Conservation (phyloP, 1,139 yeast species). For the Pichia sp. region DNA sequence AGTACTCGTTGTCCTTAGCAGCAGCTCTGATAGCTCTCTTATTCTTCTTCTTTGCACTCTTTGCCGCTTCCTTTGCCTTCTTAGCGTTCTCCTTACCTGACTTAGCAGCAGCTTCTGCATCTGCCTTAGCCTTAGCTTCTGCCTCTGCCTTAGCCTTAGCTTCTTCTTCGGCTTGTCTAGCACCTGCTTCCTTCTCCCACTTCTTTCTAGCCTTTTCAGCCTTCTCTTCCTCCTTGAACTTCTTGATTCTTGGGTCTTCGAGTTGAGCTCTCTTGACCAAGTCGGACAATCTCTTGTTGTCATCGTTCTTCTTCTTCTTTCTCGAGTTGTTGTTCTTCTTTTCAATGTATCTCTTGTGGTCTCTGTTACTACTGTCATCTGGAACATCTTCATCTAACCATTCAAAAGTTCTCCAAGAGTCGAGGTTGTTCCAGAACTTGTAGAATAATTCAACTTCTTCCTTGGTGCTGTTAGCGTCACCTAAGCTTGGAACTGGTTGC, state of each 20-base stretch:
- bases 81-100: conserved; percentile 60
- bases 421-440: conserved; percentile 89
- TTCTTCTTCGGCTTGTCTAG: conserved; percentile 91
- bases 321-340: conserved; percentile 96
- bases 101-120: conserved; percentile 62
- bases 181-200: conserved; percentile 98
- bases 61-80: conserved; percentile 96
- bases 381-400: conserved; percentile 99
- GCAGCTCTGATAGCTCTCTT: conserved; percentile 85
- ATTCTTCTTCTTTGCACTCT: conserved; percentile 95
- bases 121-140: conserved; percentile 72
- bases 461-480: conserved; percentile 60
- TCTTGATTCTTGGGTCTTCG: conserved; percentile 92
- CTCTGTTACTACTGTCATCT: conserved; percentile 98
- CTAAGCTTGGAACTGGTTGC: conserved; percentile 82
- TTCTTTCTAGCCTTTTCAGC: conserved; percentile 90
- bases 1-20: conserved; percentile 79
- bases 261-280: conserved; percentile 80
- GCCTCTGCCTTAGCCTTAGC: conserved; percentile 78
- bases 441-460: conserved; percentile 86
- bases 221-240: conserved; percentile 91
- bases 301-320: conserved; percentile 97
- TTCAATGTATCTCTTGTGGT: conserved; percentile 97
- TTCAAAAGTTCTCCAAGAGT: conserved; percentile 98
- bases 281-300: conserved; percentile 82